Evolutionary conservation across 2,329 filamentous ascomycete genomes (phyloP).

Genomic region (Trichophaea hybrida): DNA sequence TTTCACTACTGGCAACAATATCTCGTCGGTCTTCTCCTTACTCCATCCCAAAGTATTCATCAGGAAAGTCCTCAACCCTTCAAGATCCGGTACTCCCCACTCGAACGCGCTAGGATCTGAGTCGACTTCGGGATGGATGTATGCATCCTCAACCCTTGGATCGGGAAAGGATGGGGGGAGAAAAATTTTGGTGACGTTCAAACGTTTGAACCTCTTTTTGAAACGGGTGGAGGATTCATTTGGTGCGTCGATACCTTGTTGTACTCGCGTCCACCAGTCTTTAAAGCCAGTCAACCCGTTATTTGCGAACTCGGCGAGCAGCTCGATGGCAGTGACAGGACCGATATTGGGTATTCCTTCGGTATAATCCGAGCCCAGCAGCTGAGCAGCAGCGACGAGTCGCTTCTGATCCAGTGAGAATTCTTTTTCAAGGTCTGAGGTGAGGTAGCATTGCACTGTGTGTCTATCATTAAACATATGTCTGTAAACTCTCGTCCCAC

Average conservation of each 20-base stretch:
- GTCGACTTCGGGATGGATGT: constrained; percentile 77
- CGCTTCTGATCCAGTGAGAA: constrained; percentile 74
- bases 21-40: constrained; percentile 82
- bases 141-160: constrained; percentile 63
- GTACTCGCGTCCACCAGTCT: constrained; percentile 75
- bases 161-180: constrained; percentile 68
- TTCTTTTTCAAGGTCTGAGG: constrained; percentile 71
- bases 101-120: constrained; percentile 62
- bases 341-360: constrained; percentile 82
- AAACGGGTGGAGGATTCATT: constrained; percentile 48
- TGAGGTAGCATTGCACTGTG: constrained; percentile 89
- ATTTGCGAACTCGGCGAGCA: constrained; percentile 70
- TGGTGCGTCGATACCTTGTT: constrained; percentile 52
- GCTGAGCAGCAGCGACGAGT: constrained; percentile 76
- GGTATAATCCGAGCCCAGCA: constrained; percentile 88
- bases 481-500: constrained; percentile 91
- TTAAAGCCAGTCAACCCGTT: constrained; percentile 55
- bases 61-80: constrained; percentile 66
- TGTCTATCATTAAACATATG: constrained; percentile 99
- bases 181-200: constrained; percentile 72
- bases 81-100: constrained; percentile 90
- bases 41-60: constrained; percentile 90
- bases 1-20: constrained; percentile 83
- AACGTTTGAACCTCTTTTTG: constrained; percentile 70
- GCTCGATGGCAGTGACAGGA: constrained; percentile 86